These are phyloP conservation scores for Blepharisma undulans DNA, from an alignment of 169 alveolate species.

Conservation along the genomic window DNA sequence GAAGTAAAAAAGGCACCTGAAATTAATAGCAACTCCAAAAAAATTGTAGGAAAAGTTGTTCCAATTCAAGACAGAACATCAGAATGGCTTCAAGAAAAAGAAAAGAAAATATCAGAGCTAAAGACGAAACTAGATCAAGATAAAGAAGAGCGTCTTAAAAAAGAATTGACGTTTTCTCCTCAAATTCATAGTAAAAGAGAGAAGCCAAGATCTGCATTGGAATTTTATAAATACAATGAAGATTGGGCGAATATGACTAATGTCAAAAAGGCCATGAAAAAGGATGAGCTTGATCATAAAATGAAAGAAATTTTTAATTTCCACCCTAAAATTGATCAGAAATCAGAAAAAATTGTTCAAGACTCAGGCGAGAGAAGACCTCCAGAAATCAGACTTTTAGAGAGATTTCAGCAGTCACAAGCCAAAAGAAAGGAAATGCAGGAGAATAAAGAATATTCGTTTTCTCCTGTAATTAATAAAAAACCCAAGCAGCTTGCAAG, in stretches of 20 bases:
- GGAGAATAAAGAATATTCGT: background rate
- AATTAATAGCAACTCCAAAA: background rate
- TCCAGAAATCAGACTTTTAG: slow-evolving; percentile 11
- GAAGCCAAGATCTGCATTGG: background rate
- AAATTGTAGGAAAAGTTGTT: background rate
- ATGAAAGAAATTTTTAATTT: background rate
- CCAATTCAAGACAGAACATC: background rate
- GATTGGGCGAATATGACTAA: slow-evolving; percentile 3
- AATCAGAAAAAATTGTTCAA: slow-evolving; percentile 17
- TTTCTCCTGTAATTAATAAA: background rate
- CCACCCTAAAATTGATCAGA: slow-evolving; percentile 11
- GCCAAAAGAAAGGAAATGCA: background rate
- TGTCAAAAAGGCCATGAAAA: background rate
- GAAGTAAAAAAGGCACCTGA: background rate
- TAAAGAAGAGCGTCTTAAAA: background rate
- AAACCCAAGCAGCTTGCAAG: background rate
- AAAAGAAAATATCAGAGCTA: background rate
- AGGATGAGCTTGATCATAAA: background rate
- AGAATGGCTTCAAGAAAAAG: background rate
- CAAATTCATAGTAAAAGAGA: background rate
- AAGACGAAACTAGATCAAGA: slow-evolving; percentile 11
- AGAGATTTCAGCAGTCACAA: background rate
- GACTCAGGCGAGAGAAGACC: background rate
- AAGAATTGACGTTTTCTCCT: slow-evolving; percentile 6
- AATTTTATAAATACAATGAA: background rate